Evolutionary conservation across 768 basidiomycete genomes (phyloP).

Genomic region (Phanerochaete carnosa): DNA sequence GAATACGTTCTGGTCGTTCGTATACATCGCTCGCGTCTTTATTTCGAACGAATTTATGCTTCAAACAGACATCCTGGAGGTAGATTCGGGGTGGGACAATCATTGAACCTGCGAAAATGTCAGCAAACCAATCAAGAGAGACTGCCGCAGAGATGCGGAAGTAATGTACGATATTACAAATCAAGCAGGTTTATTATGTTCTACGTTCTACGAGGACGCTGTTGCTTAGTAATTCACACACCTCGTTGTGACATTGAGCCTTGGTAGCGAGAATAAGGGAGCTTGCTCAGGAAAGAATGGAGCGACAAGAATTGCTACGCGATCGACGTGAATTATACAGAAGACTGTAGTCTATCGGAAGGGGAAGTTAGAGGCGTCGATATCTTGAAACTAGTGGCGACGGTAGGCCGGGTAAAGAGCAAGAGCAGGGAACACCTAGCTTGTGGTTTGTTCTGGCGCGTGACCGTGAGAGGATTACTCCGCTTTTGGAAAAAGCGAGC

Average conservation of each 20-base stretch:
- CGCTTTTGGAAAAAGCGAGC: not conserved
- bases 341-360: not conserved
- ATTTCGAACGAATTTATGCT: conserved; percentile 76
- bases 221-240: not conserved
- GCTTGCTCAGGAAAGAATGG: not conserved
- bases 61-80: conserved; percentile 68
- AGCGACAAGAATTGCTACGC: not conserved
- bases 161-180: not conserved
- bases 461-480: not conserved
- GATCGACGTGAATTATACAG: not conserved
- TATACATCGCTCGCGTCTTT: conserved; percentile 71
- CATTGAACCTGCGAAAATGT: not conserved
- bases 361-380: not conserved
- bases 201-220: not conserved
- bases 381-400: not conserved
- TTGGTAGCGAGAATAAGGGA: not conserved
- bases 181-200: not conserved
- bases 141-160: not conserved
- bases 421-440: not conserved
- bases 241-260: not conserved
- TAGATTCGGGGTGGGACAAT: conserved; percentile 24
- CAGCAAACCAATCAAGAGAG: not conserved
- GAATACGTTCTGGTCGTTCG: conserved; percentile 85
- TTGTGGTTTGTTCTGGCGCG: not conserved
- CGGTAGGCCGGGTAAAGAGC: not conserved